Percentiles rank a stretch among this genome's conserved stretches.
phyloP scores from a whole-genome alignment of 176 grass and related monocot genomes.

The Eleusine coracana region DNA sequence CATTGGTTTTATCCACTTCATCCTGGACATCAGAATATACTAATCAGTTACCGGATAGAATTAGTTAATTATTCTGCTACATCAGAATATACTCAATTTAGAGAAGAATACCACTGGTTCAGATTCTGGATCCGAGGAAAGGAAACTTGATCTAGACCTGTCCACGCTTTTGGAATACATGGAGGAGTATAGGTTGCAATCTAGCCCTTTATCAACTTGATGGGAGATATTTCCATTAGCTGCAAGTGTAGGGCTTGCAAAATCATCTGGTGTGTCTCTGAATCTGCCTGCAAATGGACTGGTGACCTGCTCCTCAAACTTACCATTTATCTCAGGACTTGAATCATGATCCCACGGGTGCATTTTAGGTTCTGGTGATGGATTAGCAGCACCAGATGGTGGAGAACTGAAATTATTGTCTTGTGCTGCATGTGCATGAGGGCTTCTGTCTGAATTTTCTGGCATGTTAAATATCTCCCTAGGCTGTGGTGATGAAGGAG shows the following conservation, averaged over 20 bases:
- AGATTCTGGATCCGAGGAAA: slow-evolving; percentile 52
- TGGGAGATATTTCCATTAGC: slow-evolving; percentile 53
- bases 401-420: slow-evolving; percentile 37
- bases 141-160: slow-evolving; percentile 57
- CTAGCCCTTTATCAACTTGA: slow-evolving; percentile 47
- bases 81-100: slow-evolving; percentile 21
- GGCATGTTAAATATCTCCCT: slow-evolving; percentile 28
- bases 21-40: slow-evolving; percentile 38
- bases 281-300: slow-evolving; percentile 49
- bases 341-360: slow-evolving; percentile 43
- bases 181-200: slow-evolving; percentile 46
- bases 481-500: slow-evolving; percentile 3
- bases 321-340: slow-evolving; percentile 51
- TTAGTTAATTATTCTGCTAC: slow-evolving; percentile 18
- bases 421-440: slow-evolving; percentile 34
- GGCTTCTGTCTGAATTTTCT: slow-evolving; percentile 49
- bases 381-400: slow-evolving; percentile 42
- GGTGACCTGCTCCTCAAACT: slow-evolving; percentile 33
- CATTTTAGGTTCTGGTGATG: slow-evolving; percentile 43
- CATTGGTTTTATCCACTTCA: slow-evolving; percentile 33
- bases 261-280: slow-evolving; percentile 47
- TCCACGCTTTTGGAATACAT: slow-evolving; percentile 49
- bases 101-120: slow-evolving; percentile 64
- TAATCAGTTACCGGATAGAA: slow-evolving; percentile 14
- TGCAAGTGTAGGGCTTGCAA: slow-evolving; percentile 72